Evolutionary conservation across 2,329 filamentous ascomycete genomes (phyloP).

Genomic region (Cordyceps javanica): DNA sequence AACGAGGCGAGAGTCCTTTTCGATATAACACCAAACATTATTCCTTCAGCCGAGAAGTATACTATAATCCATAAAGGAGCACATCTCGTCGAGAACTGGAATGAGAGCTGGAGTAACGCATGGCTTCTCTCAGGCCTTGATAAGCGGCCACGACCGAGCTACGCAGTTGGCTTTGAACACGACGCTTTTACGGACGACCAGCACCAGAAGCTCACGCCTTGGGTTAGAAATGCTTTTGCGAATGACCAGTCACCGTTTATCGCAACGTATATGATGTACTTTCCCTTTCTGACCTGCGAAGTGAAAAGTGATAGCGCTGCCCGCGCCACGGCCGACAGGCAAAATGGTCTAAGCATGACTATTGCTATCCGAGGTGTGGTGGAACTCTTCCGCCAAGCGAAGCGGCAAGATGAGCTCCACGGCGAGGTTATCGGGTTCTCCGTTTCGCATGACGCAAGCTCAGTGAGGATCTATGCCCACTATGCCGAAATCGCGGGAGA

Average conservation of each 20-base stretch:
- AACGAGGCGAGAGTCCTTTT: not conserved
- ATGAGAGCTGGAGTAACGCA: not conserved
- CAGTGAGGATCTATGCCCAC: conserved; percentile 31
- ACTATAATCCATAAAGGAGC: not conserved
- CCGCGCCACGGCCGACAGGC: conserved; percentile 29
- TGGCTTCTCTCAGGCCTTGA: not conserved
- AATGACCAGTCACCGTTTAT: conserved; percentile 34
- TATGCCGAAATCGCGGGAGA: conserved; percentile 28
- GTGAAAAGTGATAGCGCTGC: conserved; percentile 34
- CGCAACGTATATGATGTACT: conserved; percentile 38
- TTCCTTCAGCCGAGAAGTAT: not conserved
- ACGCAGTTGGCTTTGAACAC: conserved; percentile 32
- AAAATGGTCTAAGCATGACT: conserved; percentile 22
- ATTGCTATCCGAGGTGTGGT: conserved; percentile 29
- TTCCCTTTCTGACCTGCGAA: conserved; percentile 41
- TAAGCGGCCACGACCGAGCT: conserved; percentile 34
- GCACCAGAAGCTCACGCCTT: conserved; percentile 30
- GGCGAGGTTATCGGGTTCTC: conserved; percentile 35
- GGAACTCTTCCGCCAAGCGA: conserved; percentile 28
- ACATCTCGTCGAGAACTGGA: not conserved
- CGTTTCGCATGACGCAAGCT: conserved; percentile 27
- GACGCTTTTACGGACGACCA: conserved; percentile 33
- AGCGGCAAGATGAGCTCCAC: conserved; percentile 28
- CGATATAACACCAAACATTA: not conserved
- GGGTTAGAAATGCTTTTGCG: conserved; percentile 24